Conservation (phyloP, 805 yeast species). For the Blastobotrys robertii region DNA sequence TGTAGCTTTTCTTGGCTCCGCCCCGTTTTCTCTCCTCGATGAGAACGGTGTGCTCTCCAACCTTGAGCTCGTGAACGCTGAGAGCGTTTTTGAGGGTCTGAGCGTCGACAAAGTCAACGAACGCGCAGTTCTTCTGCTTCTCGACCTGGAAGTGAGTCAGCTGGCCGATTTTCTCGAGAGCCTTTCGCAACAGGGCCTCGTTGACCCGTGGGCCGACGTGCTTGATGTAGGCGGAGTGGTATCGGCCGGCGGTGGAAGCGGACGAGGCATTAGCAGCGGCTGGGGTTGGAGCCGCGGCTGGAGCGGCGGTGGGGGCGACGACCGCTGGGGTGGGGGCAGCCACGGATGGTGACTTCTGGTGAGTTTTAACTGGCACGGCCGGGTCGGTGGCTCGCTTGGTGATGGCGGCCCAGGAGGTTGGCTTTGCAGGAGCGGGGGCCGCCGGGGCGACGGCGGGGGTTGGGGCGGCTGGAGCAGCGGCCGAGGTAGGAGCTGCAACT, state of each 20-base stretch:
- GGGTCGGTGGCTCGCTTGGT: neutral
- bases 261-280: slow-evolving; percentile 9
- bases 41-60: slow-evolving; percentile 22
- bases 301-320: slow-evolving; percentile 12
- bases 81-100: slow-evolving; percentile 23
- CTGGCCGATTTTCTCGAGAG: slow-evolving; percentile 24
- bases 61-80: slow-evolving; percentile 21
- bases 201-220: slow-evolving; percentile 23
- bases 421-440: neutral
- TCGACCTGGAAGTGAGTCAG: slow-evolving; percentile 28
- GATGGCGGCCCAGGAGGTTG: neutral
- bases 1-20: slow-evolving; percentile 15
- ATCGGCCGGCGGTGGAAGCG: slow-evolving; percentile 10
- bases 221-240: slow-evolving; percentile 29
- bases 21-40: slow-evolving; percentile 27
- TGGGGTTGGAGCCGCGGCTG: slow-evolving; percentile 8
- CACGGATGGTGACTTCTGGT: slow-evolving; percentile 8
- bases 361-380: slow-evolving; percentile 1
- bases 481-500: slow-evolving; percentile 1
- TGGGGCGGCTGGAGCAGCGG: slow-evolving; percentile 4
- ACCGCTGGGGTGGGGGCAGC: slow-evolving; percentile 13
- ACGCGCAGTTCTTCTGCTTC: slow-evolving; percentile 25
- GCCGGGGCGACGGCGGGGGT: slow-evolving; percentile 9
- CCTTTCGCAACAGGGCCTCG: slow-evolving; percentile 20
- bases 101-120: slow-evolving; percentile 29